These are phyloP conservation scores for Metschnikowia chrysomelidarum DNA, from an alignment of 805 yeast genomes.

Conservation along the genomic window DNA sequence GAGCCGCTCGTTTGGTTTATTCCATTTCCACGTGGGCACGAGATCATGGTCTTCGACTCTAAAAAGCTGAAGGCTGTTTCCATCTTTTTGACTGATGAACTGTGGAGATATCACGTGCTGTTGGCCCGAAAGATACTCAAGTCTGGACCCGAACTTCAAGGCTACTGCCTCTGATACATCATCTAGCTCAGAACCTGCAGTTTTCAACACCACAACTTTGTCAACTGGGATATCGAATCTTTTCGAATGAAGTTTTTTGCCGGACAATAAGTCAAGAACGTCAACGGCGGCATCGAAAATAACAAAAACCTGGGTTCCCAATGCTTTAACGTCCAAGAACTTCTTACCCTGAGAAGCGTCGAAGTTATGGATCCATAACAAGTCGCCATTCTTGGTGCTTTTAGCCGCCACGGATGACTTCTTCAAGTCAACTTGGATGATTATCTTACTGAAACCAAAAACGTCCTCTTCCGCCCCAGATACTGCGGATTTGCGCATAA, in stretches of 20 bases:
- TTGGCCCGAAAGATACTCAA: conserved; percentile 6
- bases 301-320: conserved; percentile 12
- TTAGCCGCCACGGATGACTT: conserved; percentile 13
- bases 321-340: conserved; percentile 5
- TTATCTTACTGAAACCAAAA: conserved; percentile 33
- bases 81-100: conserved; percentile 16
- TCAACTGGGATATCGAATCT: conserved; percentile 6
- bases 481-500: neutral
- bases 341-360: neutral
- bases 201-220: conserved; percentile 1
- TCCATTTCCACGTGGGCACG: conserved; percentile 31
- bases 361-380: conserved; percentile 10
- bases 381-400: conserved; percentile 11
- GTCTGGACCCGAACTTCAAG: conserved; percentile 6
- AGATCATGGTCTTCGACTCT: conserved; percentile 17
- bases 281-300: conserved; percentile 12
- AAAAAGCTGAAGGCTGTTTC: conserved; percentile 22
- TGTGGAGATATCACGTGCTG: conserved; percentile 7
- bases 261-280: conserved; percentile 16
- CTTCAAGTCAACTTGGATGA: conserved; percentile 27
- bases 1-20: conserved; percentile 17
- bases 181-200: neutral
- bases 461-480: conserved; percentile 19
- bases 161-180: conserved; percentile 10
- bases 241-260: conserved; percentile 4